Conservation (phyloP, 352 stramenopile genomes). For the Elongisporangium senticosum region DNA sequence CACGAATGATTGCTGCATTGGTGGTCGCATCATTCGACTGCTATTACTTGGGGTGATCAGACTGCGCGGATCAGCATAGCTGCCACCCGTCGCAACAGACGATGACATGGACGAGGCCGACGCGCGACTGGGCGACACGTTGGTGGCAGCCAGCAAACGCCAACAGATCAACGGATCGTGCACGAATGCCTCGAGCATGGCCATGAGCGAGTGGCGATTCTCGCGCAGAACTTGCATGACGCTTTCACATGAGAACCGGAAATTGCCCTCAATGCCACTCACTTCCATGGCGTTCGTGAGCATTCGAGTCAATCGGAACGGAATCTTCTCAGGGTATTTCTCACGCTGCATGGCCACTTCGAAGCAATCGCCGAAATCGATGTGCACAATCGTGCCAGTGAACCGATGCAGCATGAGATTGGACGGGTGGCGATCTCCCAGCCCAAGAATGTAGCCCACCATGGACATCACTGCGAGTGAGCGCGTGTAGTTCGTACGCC, state of each 20-base stretch:
- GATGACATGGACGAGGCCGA: slow-evolving; percentile 27
- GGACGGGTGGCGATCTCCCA: slow-evolving; percentile 98
- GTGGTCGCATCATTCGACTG: slow-evolving; percentile 1
- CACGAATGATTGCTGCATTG: neutral
- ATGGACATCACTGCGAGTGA: slow-evolving; percentile 99
- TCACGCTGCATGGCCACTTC: slow-evolving; percentile 98
- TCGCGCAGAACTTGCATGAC: slow-evolving; percentile 97
- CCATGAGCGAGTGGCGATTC: slow-evolving; percentile 97
- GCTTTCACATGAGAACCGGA: slow-evolving; percentile 95
- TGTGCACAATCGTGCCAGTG: slow-evolving; percentile 96
- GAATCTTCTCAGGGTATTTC: slow-evolving; percentile 99
- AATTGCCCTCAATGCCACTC: slow-evolving; percentile 97
- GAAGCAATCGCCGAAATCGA: slow-evolving; percentile 97
- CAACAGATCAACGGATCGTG: slow-evolving; percentile 99
- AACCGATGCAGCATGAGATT: slow-evolving; percentile 99
- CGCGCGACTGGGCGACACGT: slow-evolving; percentile 36
- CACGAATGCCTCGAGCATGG: slow-evolving; percentile 99
- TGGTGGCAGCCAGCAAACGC: slow-evolving; percentile 85
- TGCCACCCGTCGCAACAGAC: slow-evolving; percentile 11
- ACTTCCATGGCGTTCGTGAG: slow-evolving; percentile 99
- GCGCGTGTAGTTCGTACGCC: slow-evolving; percentile 96
- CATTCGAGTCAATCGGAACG: slow-evolving; percentile 99
- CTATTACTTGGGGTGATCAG: slow-evolving; percentile 3
- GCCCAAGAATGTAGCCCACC: slow-evolving; percentile 97
- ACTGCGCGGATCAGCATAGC: neutral